Evolutionary conservation across 2,329 filamentous ascomycete genomes (phyloP), one percentile per base, ranked within the genome.

Genomic region (Calonectria ilicicola): DNA sequence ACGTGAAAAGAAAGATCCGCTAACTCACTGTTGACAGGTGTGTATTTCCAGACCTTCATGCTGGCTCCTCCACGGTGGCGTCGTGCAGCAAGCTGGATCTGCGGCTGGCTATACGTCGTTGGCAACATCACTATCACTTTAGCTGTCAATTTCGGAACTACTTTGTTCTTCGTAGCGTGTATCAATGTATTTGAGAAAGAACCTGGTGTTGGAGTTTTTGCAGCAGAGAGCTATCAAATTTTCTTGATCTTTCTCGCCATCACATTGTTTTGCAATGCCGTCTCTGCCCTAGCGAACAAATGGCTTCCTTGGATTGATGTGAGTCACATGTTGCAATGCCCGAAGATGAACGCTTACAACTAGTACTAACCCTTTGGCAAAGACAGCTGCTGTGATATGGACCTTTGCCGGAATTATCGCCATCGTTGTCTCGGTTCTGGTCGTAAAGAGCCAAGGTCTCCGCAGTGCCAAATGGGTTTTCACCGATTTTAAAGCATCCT

Each of bases 41-140:
- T 64, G 7, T 64, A 95, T 85, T 95, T 94, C 82, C 93, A 94
- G 85, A 92, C 93, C 9, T 95, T 93, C 80, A 94, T 94, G 91
- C 89, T 95, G 12, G 89, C 93, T 0, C 88, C 92, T n/a, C 81
- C 88, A 23, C 83, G 82, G 17, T 93, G 90, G 84, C 91, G 93
- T 65, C 89, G 88, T 46, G 84, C 93, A 14, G 87, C 92, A 15
- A 91, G 91, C 38, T 95, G 92, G 90, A 90, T 94, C 72, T 93
- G 91, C 75, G 93, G 93, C 72, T 95, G 93, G 93, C 86, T 93
- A 23, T 95, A 94, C 80, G 89, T 94, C 21, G 91, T 95, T 64
- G 94, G 94, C 71, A 95, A 95, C 84, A 93, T 95, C 82, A 95
- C 93, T 75, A 96, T 96, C 77, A 95, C 93, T 0, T 86, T 95